phyloP scores from a whole-genome alignment of 306 rosid genomes.

The Spatholobus suberectus region DNA sequence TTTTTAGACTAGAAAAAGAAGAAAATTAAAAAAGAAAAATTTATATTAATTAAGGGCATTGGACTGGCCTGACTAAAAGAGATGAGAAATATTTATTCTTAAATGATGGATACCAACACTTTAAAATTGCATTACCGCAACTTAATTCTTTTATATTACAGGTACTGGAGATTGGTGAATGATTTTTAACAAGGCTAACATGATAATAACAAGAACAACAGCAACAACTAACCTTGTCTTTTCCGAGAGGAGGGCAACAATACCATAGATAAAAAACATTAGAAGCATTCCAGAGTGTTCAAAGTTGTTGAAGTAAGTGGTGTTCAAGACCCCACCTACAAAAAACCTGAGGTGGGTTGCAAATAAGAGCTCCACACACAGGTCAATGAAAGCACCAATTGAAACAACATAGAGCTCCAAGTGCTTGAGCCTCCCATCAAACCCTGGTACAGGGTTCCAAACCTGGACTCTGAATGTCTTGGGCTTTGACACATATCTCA shows the following conservation, averaged over 20 bases:
- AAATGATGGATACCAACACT: neutral
- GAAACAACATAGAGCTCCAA: slow-evolving; percentile 78
- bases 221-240: slow-evolving; percentile 62
- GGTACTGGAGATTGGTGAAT: neutral
- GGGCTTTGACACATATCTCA: slow-evolving; percentile 66
- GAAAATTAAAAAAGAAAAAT: neutral
- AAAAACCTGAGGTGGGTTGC: slow-evolving; percentile 76
- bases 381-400: slow-evolving; percentile 75
- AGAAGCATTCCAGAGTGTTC: slow-evolving; percentile 94
- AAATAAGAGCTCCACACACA: slow-evolving; percentile 82
- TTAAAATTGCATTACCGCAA: neutral
- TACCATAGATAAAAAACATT: slow-evolving; percentile 78
- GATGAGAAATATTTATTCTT: neutral
- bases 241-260: slow-evolving; percentile 64
- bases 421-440: slow-evolving; percentile 68
- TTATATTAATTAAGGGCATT: neutral
- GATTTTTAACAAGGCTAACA: neutral
- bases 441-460: slow-evolving; percentile 81
- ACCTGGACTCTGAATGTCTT: slow-evolving; percentile 58
- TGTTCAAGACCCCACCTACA: slow-evolving; percentile 69
- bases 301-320: slow-evolving; percentile 78
- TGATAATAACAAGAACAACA: neutral
- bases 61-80: neutral
- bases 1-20: neutral
- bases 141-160: neutral